Base-by-base conservation (phyloP, 2,329 filamentous ascomycete genomes). In the Madurella fahalii region DNA sequence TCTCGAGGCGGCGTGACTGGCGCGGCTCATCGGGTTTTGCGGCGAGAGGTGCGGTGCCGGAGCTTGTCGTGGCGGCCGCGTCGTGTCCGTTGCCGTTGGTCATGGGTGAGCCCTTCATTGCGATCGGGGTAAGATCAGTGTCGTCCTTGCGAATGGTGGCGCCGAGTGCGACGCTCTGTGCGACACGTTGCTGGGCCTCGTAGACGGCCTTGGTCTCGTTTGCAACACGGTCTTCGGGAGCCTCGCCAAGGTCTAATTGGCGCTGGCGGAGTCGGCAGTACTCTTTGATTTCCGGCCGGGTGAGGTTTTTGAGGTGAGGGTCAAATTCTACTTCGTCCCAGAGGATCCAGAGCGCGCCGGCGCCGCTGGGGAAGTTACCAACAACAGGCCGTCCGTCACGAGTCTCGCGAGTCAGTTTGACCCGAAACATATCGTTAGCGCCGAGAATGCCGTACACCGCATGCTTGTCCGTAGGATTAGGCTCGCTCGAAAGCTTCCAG, bases 371-470 rank as follows among this genome's bases (percentile, higher is more conserved):
- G 52, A 84, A 85, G 65, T 85, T 85, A 37, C 80, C 82, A 32
- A 80, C 73, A 1, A 83, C 70, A 31, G 74, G 76, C 0, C 80
- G 77, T 2, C 83, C 83, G 61, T 85, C 82, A 2, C 82, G 77
- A 0, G 82, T 85, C 61, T 83, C 76, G 5, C 79, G 73, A 1
- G 82, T 76, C 0, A 86, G 72, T 65, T 85, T 85, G 51, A 85
- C 81, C 0, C 83, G 72, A 64, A 86, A 85, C 77, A 83, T 84
- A 59, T 85, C 82, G 52, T 84, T 84, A 16, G 77, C 76, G 1
- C 81, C 81, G 0, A 86, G 68, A 11, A 86, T 83, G 3, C 83
- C 83, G 51, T 80, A 82, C 0, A 85, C 81, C 0, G 82, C 83
- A 61, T 86, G 83, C 50, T 81, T 80, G 62, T 85, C 75, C 12